Base-by-base conservation (phyloP, 169 alveolate genomes). In the Cryptosporidium xiaoi region DNA sequence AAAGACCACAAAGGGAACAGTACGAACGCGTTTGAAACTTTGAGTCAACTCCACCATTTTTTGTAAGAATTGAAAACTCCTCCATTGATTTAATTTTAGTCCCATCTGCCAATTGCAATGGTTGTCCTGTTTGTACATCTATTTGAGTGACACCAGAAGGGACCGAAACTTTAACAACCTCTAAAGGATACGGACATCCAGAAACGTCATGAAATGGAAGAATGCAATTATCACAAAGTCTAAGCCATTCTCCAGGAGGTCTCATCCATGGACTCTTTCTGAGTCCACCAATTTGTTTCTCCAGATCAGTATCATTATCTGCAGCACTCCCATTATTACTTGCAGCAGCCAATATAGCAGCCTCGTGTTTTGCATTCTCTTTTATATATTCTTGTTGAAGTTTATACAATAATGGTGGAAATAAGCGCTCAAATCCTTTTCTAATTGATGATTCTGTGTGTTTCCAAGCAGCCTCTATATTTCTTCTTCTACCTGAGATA, bases 71-170 rank as follows among this genome's bases (percentile, higher is more conserved):
- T 13, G 66, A 24, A 16, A 77, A 58, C 46, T 77, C 87, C 50
- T 77, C 87, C 65, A 77, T 34, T 7, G 87, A 77, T 2, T 48
- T 36, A 13, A 77, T 60, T 7, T 62, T 77, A 6, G 87, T 77
- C 6, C 87, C 87, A 29, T 77, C 87, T 10, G 87, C 87, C 20
- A 77, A 27, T n/a, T 77, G 87, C 8, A 77, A 10, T 8, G 87
- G 87, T 29, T 77, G 87, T 0, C 87, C 87, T 10, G 87, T 77
- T 34, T 77, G 77, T 2, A 77, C 71, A 48, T 77, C 87, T 29
- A 77, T 77, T 16, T 77, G 87, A 77, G 87, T 77, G 10, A 77
- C 87, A 27, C 87, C 87, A 10, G 87, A 77, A 16, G 87, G 87
- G 1, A 77, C 87, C 27, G 87, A 77, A 10, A 77, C 87, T 31